Evolutionary conservation across 1,139 yeast species (phyloP).

Genomic region (Geotrichum fermentans): DNA sequence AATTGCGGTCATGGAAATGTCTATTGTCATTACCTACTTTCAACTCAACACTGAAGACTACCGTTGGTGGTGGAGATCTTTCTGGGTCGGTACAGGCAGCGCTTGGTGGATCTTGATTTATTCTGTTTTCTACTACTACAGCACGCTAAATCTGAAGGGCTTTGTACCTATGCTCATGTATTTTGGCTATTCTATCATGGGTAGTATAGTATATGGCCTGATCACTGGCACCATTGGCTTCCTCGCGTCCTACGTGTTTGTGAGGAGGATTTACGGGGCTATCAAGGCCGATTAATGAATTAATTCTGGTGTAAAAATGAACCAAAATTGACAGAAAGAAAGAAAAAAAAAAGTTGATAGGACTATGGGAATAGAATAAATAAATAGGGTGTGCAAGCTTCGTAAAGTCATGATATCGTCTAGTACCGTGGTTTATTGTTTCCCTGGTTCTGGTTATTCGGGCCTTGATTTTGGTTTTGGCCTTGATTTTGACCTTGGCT

Average conservation of each 20-base stretch:
- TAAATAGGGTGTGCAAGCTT: neutral
- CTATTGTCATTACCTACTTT: constrained; percentile 66
- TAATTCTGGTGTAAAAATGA: neutral
- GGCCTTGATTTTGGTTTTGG: too few species aligned
- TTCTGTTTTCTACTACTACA: constrained; percentile 60
- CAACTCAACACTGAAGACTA: constrained; percentile 60
- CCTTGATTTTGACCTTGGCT: neutral
- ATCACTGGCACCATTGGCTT: constrained; percentile 76
- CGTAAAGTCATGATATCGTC: neutral
- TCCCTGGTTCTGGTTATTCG: neutral
- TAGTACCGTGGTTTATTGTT: constrained; percentile 3
- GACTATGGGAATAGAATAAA: neutral
- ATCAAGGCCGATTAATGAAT: constrained; percentile 50
- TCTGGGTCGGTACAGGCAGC: constrained; percentile 64
- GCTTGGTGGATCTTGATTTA: constrained; percentile 67
- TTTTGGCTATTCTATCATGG: constrained; percentile 65
- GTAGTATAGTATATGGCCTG: constrained; percentile 58
- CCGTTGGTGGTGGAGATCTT: constrained; percentile 82
- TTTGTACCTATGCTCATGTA: constrained; percentile 66
- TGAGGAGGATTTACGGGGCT: constrained; percentile 54
- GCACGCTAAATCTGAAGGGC: constrained; percentile 40
- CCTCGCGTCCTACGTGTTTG: constrained; percentile 56
- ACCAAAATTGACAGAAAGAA: neutral
- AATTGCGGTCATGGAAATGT: constrained; percentile 63
- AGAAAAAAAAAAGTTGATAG: neutral